Evolutionary conservation across 2,329 filamentous ascomycete genomes (phyloP), one percentile per base, ranked within the genome.

Genomic region (Lasiodiplodia hormozganensis): DNA sequence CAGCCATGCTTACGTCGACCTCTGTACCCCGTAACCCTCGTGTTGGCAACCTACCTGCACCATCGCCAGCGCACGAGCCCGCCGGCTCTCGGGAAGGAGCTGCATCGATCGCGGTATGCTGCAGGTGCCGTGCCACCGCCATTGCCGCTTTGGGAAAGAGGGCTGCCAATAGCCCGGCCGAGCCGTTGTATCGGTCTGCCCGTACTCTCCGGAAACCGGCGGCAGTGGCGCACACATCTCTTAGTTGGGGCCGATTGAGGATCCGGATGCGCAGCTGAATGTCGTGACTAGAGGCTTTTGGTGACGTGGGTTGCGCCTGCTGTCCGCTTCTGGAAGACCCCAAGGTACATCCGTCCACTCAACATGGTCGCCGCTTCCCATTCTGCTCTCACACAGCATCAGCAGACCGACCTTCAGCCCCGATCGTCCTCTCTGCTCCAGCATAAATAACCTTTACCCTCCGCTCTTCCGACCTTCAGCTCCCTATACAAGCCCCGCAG

Each of bases 131-230:
- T 60, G 57, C 25, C 21, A 43, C 56, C 56, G 56, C 34, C 7
- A 3, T 47, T 25, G 14, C 38, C 18, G 57, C 28, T 28, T 40
- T 31, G 38, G 18, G 23, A 14, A 16, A 11, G n/a, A 36, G 56
- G 16, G 28, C 52, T 14, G 52, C 52, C 34, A 58, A 40, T 58
- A 36, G 40, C 25, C 16, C 16, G 25, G 25, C 31, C 23, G 54
- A n/a, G 54, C 54, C 54, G 21, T 40, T 58, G 34, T 38, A 21
- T 38, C 28, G 58, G 58, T 16, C 18, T 56, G 25, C 10, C 40
- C 40, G 58, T 64, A 21, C 40, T n/a, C 60, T 18, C 47, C 60
- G 60, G 47, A 40, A 38, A n/a, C 60, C 28, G 23, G 47, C 60
- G 47, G 47, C 2, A 38, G 60, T 25, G 60, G 47, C 47, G 60